Evolutionary conservation across 495 filamentous ascomycete genomes (phyloP), one percentile per base, ranked within the genome.

Genomic region (Entonaema liquescens): DNA sequence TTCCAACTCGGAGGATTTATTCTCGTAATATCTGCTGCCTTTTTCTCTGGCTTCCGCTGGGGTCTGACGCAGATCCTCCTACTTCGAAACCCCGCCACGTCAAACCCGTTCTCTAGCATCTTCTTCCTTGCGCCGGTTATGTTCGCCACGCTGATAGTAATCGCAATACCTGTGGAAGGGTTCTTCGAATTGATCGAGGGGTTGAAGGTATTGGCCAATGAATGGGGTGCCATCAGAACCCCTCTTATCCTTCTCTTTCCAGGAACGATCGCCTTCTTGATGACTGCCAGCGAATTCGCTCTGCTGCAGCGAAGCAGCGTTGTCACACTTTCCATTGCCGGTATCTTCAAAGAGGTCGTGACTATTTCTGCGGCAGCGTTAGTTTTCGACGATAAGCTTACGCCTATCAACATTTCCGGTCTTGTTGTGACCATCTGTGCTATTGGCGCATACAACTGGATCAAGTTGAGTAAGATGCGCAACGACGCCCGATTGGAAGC

Each of bases 341-440:
- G 96, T 53, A 99, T 98, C 58, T 98, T 99, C 85, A 99, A 99
- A 80, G 96, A 99, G 81, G 96, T 97, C 11, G 90, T 99, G 58
- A 99, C 96, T 5, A 98, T 99, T 75, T 89, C 89, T 40, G 93
- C 93, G 1, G 96, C 95, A 0, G 92, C 92, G 19, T 78, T 96
- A 13, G 89, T 96, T 5, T 99, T 98, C 82, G 88, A 94, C 71
- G 96, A 99, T 74, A 87, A 86, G 57, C 87, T 99, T 67, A 98
- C 95, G 0, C 85, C 90, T 2, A 88, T 99, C 81, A 99, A 99
- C 74, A 79, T 98, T 0, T 88, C 89, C 4, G 96, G 96, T 4
- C 79, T 99, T 11, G 76, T 94, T n/a, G 87, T 98, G 31, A 99
- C 96, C 0, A 93, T 99, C 55, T 79, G 79, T 28, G 93, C 92